phyloP scores from a whole-genome alignment of 768 basidiomycete species.

The Russula lepida region DNA sequence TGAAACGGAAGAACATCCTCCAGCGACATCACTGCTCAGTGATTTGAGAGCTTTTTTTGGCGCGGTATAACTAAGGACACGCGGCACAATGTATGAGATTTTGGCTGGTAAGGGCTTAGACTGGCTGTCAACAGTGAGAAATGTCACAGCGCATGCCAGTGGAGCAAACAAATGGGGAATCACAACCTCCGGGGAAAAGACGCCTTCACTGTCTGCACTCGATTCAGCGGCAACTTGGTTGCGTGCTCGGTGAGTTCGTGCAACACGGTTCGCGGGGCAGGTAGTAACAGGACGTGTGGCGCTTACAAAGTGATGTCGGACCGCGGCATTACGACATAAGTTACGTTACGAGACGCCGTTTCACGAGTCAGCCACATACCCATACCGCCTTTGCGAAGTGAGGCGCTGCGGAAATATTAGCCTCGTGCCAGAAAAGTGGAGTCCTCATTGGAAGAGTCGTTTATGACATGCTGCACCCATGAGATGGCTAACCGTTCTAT shows the following conservation, averaged over 20 bases:
- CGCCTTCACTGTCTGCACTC: not conserved
- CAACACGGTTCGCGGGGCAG: not conserved
- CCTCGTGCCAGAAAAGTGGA: not conserved
- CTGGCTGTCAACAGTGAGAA: not conserved
- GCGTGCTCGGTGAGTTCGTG: not conserved
- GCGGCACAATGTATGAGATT: not conserved
- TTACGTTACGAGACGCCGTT: not conserved
- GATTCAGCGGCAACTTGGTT: not conserved
- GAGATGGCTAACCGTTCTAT: not conserved
- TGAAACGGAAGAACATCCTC: slow-evolving; percentile 49
- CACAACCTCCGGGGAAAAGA: not conserved
- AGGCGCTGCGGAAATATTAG: not conserved
- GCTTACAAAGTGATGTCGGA: not conserved
- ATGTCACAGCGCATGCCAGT: not conserved
- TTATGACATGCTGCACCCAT: not conserved
- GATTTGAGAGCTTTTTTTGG: not conserved
- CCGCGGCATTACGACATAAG: too few relatives aligned
- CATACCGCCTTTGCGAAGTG: not conserved
- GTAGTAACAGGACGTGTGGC: too few relatives aligned
- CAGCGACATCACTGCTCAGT: slow-evolving; percentile 10
- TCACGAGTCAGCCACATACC: not conserved
- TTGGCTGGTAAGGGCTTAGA: not conserved
- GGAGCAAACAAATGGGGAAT: not conserved
- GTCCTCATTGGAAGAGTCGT: not conserved
- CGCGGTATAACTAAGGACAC: not conserved